Conservation (phyloP, 2,329 filamentous ascomycete species). For the Fusarium falciforme region DNA sequence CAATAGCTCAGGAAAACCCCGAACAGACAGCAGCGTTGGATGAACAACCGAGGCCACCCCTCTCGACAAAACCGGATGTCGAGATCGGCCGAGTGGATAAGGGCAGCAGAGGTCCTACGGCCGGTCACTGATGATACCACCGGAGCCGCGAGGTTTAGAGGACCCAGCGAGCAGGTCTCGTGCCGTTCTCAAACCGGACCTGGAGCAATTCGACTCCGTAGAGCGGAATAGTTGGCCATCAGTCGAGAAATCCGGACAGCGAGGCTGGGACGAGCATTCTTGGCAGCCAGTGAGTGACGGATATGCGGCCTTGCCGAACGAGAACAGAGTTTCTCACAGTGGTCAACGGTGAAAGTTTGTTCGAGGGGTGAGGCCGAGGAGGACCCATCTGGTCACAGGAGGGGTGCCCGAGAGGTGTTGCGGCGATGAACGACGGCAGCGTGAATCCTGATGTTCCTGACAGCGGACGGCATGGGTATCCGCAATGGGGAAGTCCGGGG, state of each 20-base stretch:
- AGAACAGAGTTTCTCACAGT: conserved; percentile 27
- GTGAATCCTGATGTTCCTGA: not conserved
- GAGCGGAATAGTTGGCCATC: not conserved
- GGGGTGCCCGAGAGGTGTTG: conserved; percentile 8
- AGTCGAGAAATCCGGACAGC: not conserved
- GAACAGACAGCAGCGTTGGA: conserved; percentile 1
- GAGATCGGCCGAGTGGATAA: conserved; percentile 32
- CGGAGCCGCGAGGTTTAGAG: not conserved
- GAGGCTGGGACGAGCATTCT: not conserved
- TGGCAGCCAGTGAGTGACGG: not conserved
- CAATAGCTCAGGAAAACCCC: not conserved
- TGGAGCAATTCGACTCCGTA: not conserved
- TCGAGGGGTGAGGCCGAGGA: conserved; percentile 4
- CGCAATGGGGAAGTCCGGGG: conserved; percentile 11
- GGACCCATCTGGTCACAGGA: not conserved
- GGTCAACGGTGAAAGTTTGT: conserved; percentile 33
- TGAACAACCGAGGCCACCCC: not conserved
- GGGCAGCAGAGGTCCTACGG: conserved; percentile 1
- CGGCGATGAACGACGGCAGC: not conserved
- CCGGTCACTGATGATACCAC: conserved; percentile 8
- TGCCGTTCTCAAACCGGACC: not conserved
- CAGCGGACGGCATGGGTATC: not conserved
- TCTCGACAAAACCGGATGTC: conserved; percentile 9
- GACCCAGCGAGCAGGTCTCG: not conserved
- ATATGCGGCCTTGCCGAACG: conserved; percentile 3